Conservation (phyloP, 148 eudicot genomes). For the Nyssa sinensis region DNA sequence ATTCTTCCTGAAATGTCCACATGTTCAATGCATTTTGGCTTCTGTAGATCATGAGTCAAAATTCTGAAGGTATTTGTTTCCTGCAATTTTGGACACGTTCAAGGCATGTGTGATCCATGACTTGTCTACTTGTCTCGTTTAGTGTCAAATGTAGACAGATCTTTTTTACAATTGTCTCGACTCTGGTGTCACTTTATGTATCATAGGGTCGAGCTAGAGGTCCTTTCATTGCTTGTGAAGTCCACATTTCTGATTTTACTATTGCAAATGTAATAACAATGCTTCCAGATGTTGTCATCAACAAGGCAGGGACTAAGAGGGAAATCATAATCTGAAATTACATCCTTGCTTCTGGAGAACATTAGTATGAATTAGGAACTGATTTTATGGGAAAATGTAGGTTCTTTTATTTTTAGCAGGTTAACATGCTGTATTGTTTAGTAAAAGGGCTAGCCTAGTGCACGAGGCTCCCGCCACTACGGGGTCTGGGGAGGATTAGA, state of each 20-base stretch:
- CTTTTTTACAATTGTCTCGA: background rate
- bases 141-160: background rate
- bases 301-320: background rate
- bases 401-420: background rate
- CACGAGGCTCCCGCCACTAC: no score
- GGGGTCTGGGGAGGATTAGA: no score
- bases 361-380: background rate
- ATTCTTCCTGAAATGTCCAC: background rate
- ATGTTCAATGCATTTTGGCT: background rate
- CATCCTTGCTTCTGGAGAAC: background rate
- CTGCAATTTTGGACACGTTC: background rate
- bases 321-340: background rate
- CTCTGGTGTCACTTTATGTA: background rate
- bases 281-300: background rate
- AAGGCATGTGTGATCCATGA: background rate
- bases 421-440: background rate
- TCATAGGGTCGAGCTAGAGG: constrained; percentile 3
- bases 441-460: no score
- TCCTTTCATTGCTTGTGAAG: background rate
- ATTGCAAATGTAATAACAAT: background rate
- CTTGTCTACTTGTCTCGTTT: background rate
- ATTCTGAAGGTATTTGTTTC: background rate
- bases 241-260: background rate
- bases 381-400: background rate
- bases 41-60: background rate